Base-by-base conservation (phyloP, 225 moss, liverwort and hornwort species). In the Physcomitrium patens region DNA sequence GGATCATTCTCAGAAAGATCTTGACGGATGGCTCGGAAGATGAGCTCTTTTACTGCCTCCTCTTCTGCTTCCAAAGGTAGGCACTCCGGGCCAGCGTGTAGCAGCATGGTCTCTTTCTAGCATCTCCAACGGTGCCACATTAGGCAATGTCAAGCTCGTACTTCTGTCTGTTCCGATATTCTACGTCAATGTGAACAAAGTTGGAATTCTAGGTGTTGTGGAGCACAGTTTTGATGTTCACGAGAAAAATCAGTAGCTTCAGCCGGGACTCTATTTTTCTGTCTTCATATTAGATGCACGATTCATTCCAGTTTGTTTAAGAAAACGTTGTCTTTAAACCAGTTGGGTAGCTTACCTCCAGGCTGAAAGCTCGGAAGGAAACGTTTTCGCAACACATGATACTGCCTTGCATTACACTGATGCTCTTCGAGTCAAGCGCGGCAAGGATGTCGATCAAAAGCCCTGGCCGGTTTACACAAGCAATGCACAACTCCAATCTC, bases 41-140 rank as follows among this genome's bases (percentile, higher is more conserved):
- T 9, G 0, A 9, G 17, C n/a, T 64, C 71, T 60, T 76, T 71
- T 7, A 71, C 13, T 24, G 14, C 65, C 27, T 59, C 75, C 1
- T 80, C 76, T 46, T 80, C 70, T 71, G 43, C 59, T 20, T 22
- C 55, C 60, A 19, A 10, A 22, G 60, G 52, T 60, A 61, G 59
- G 22, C 28, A 41, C 23, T 43, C 49, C 3, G 17, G 19, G 19
- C 17, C 19, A 14, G 1, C 46, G 57, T 17, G 19, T 44, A 12
- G 18, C 16, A 26, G n/a, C 24, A 12, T 49, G 49, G 12, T 49
- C 42, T 72, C 62, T 9, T 49, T 62, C 72, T 72, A 24, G 24
- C 60, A 61, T 48, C 2, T 47, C 54, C 24, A 42, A 56, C 13
- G 63, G 17, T 64, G 37, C 14, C 69, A n/a, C 10, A n/a, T 79